Conservation (phyloP, 306 rosid genomes). For the Cucurbita maxima region DNA sequence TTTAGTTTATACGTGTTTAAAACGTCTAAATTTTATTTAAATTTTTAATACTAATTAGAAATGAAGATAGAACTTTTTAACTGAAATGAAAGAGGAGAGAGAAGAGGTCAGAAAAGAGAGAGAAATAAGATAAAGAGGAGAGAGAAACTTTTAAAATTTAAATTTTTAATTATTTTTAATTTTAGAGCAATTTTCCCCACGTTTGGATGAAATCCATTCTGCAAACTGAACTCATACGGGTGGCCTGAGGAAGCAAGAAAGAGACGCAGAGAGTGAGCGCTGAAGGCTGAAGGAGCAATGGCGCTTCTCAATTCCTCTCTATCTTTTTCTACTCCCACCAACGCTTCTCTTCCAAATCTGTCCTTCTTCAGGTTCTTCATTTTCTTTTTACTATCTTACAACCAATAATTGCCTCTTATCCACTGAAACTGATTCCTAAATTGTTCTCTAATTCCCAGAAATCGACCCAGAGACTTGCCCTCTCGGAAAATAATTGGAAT, state of each 20-base stretch:
- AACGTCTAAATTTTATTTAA: too few relatives aligned
- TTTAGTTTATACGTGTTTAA: too few relatives aligned
- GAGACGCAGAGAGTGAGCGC: not conserved
- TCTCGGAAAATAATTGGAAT: slow-evolving; percentile 11
- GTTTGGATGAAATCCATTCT: not conserved
- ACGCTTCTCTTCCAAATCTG: slow-evolving; percentile 17
- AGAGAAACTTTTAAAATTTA: too few relatives aligned
- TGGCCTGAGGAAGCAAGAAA: not conserved
- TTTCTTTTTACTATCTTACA: not conserved
- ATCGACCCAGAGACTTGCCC: slow-evolving; percentile 14
- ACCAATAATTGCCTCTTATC: not conserved
- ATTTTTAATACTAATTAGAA: too few relatives aligned
- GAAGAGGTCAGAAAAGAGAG: too few relatives aligned
- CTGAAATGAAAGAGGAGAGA: too few relatives aligned
- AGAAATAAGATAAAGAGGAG: too few relatives aligned
- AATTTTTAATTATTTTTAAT: too few relatives aligned
- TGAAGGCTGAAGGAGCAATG: slow-evolving; percentile 19
- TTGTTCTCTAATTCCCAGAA: slow-evolving; percentile 14
- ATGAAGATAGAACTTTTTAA: too few relatives aligned
- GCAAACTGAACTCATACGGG: not conserved
- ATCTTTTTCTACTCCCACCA: slow-evolving; percentile 23
- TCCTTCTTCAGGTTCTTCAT: slow-evolving; percentile 31
- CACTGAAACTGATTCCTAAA: not conserved
- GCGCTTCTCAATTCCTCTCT: slow-evolving; percentile 33
- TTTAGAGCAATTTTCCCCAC: not conserved